Conservation (phyloP, 257 asterid species). For the Scutellaria minor region DNA sequence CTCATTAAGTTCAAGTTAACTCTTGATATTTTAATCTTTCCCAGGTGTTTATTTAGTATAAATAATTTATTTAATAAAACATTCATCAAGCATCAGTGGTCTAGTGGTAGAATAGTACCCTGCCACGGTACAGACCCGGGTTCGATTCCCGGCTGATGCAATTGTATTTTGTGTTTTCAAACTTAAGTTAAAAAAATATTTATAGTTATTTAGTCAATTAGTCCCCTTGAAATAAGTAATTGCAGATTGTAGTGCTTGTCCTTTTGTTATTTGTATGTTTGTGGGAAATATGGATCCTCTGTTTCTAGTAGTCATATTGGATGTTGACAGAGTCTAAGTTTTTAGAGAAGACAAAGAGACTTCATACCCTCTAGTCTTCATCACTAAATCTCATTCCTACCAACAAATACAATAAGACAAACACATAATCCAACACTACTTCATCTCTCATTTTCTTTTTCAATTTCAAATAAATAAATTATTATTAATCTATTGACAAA, state of each 20-base stretch:
- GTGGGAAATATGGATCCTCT: background rate
- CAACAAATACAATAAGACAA: conserved; percentile 24
- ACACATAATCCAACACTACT: conserved; percentile 23
- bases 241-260: background rate
- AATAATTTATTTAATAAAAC: background rate
- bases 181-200: background rate
- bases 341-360: conserved; percentile 10
- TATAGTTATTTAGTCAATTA: no score
- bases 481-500: background rate
- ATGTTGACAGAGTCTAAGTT: background rate
- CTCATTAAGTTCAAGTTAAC: no score
- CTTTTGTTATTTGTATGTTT: background rate
- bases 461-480: no score
- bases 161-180: background rate
- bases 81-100: conserved; percentile 66
- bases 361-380: conserved; percentile 15
- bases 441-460: background rate
- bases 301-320: no score
- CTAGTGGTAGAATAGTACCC: conserved; percentile 97
- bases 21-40: no score
- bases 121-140: conserved; percentile 99
- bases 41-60: no score
- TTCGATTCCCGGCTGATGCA: conserved; percentile 99
- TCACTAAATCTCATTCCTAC: conserved; percentile 7
- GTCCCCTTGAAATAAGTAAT: no score